Evolutionary conservation across 2,329 filamentous ascomycete species (phyloP).

Genomic region (Nigrospora sphaerica): DNA sequence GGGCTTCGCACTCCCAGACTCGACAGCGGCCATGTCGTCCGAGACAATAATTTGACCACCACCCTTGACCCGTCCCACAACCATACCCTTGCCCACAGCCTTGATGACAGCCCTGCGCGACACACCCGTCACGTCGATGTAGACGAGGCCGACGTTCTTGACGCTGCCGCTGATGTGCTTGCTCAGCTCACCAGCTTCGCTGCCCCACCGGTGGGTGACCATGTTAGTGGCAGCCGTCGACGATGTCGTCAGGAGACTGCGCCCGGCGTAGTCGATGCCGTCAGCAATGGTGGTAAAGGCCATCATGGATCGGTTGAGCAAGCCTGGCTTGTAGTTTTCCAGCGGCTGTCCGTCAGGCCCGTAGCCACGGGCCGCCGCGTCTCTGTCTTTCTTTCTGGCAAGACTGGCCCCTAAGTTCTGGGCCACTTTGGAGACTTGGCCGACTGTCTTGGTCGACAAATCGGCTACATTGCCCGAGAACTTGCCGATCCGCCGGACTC

Average conservation of each 20-base stretch:
- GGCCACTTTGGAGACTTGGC: conserved; percentile 73
- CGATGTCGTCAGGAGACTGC: conserved; percentile 66
- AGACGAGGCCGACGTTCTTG: conserved; percentile 94
- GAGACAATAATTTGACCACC: conserved; percentile 69
- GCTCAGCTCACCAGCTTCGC: conserved; percentile 75
- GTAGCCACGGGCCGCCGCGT: conserved; percentile 48
- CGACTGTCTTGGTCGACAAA: conserved; percentile 79
- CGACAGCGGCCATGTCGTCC: conserved; percentile 31
- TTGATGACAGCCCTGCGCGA: conserved; percentile 86
- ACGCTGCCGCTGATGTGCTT: conserved; percentile 73
- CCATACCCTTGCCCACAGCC: conserved; percentile 94
- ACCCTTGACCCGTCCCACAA: conserved; percentile 72
- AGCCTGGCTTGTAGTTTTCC: conserved; percentile 72
- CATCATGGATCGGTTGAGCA: conserved; percentile 94
- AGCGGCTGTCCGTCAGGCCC: conserved; percentile 64
- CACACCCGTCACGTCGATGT: conserved; percentile 93
- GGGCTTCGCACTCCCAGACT: neutral
- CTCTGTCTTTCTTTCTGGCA: conserved; percentile 45
- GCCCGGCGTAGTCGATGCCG: conserved; percentile 82
- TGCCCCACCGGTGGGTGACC: conserved; percentile 82
- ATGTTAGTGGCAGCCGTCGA: conserved; percentile 77
- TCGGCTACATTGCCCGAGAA: conserved; percentile 74
- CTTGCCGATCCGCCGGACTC: conserved; percentile 83
- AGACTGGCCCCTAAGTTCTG: conserved; percentile 83
- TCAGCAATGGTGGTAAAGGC: conserved; percentile 93